These are phyloP conservation scores for Solanum okadae DNA, from an alignment of 257 asterid genomes.

Conservation along the genomic window DNA sequence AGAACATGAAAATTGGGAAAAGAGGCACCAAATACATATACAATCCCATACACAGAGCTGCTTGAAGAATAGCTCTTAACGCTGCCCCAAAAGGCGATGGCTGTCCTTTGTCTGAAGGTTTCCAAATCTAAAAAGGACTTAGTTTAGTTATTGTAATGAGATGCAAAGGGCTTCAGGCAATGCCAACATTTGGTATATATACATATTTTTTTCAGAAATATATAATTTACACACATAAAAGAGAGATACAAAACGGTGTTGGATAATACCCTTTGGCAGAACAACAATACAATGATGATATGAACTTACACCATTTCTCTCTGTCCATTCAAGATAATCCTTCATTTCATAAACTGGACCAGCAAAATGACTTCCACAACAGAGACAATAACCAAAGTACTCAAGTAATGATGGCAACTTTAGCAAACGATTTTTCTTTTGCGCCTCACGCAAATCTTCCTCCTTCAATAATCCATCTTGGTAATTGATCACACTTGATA, in stretches of 20 bases:
- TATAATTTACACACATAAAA: background rate
- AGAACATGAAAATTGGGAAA: conserved; percentile 75
- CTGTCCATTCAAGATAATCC: conserved; percentile 84
- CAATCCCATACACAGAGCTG: conserved; percentile 85
- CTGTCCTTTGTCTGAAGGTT: conserved; percentile 49
- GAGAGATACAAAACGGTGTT: background rate
- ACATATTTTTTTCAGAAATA: background rate
- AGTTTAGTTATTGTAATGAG: background rate
- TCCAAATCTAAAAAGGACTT: conserved; percentile 50
- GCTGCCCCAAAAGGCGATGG: conserved; percentile 86
- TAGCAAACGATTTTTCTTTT: conserved; percentile 62
- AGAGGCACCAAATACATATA: conserved; percentile 73
- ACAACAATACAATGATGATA: background rate
- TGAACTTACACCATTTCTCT: conserved; percentile 67
- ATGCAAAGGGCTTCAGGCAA: background rate
- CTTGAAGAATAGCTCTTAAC: conserved; percentile 73
- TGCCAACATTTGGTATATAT: background rate
- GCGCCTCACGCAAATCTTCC: conserved; percentile 70
- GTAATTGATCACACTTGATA: conserved; percentile 79
- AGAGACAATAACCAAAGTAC: conserved; percentile 79
- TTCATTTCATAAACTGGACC: conserved; percentile 96
- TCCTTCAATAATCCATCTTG: conserved; percentile 79
- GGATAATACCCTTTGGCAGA: background rate
- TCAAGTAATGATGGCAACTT: conserved; percentile 72
- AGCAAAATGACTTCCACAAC: conserved; percentile 97